phyloP scores from a whole-genome alignment of 2,329 filamentous ascomycete species.

The Neonectria hederae region DNA sequence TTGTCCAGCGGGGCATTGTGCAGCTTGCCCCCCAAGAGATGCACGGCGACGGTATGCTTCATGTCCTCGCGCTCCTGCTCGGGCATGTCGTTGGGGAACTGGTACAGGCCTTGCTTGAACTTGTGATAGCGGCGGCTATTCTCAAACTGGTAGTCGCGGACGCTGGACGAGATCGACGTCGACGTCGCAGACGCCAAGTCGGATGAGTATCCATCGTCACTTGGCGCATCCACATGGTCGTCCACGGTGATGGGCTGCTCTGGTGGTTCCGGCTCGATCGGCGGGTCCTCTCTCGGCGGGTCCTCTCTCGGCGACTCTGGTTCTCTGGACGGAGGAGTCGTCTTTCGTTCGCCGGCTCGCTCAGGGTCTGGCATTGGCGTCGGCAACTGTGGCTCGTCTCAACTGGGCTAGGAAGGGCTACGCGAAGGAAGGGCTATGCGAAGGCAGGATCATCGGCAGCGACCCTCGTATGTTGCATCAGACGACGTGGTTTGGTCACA shows the following conservation, averaged over 20 bases:
- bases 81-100: constrained; percentile 54
- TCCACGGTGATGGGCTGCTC: constrained; percentile 14
- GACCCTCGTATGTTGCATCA: background rate
- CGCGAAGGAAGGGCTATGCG: no score
- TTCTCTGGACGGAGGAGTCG: background rate
- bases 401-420: constrained; percentile 2
- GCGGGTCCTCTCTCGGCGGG: constrained; percentile 23
- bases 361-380: constrained; percentile 11
- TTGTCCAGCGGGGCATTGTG: constrained; percentile 54
- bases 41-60: constrained; percentile 52
- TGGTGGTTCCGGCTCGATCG: constrained; percentile 21
- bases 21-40: constrained; percentile 49
- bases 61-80: constrained; percentile 57
- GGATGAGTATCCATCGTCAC: constrained; percentile 32
- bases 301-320: constrained; percentile 21
- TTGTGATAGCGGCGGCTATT: constrained; percentile 55
- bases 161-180: constrained; percentile 40
- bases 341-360: background rate
- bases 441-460: background rate
- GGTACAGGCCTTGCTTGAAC: constrained; percentile 51
- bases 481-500: no score
- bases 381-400: constrained; percentile 1
- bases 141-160: constrained; percentile 54
- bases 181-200: constrained; percentile 22
- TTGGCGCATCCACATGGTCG: background rate